Evolutionary conservation across 345 rosid genomes (phyloP).

Genomic region (Mercurialis annua): DNA sequence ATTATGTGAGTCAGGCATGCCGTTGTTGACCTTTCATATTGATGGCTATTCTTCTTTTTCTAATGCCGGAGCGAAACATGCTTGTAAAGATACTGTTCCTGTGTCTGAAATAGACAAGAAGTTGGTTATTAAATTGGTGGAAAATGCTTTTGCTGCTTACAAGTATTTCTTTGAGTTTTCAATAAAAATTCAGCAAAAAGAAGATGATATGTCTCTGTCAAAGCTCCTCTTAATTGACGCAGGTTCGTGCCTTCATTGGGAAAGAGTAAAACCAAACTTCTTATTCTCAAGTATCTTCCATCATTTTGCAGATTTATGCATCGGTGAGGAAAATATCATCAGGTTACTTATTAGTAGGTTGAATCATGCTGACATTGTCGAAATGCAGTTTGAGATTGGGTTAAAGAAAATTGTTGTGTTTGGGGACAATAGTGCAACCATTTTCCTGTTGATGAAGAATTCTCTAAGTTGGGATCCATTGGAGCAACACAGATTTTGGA

Average conservation of each 20-base stretch:
- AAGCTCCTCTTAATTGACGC: slow-evolving; percentile 35
- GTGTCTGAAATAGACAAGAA: slow-evolving; percentile 27
- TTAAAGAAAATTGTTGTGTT: slow-evolving; percentile 36
- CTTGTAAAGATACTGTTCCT: slow-evolving; percentile 14
- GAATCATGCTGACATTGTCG: slow-evolving; percentile 42
- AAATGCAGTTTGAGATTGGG: slow-evolving; percentile 44
- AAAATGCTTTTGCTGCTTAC: slow-evolving; percentile 42
- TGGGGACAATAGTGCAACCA: slow-evolving; percentile 36
- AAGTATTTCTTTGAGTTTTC: slow-evolving; percentile 33
- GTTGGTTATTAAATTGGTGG: slow-evolving; percentile 30
- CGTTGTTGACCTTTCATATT: slow-evolving; percentile 36
- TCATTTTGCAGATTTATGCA: slow-evolving; percentile 42
- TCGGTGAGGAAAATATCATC: slow-evolving; percentile 28
- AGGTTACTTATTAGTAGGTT: slow-evolving; percentile 34
- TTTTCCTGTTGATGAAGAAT: slow-evolving; percentile 33
- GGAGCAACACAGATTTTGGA: slow-evolving; percentile 56
- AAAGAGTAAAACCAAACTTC: slow-evolving; percentile 22
- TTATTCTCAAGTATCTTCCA: slow-evolving; percentile 30
- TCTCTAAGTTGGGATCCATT: slow-evolving; percentile 41
- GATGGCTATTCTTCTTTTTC: slow-evolving; percentile 38
- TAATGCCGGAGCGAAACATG: slow-evolving; percentile 20
- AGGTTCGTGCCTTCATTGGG: slow-evolving; percentile 35
- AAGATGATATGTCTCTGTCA: slow-evolving; percentile 26
- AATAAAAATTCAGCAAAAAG: slow-evolving; percentile 15
- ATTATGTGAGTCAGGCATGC: slow-evolving; percentile 17